Percentiles rank a stretch among this genome's conserved stretches.
phyloP scores from a whole-genome alignment of 1,284 basidiomycete genomes.

The Ustilago nuda region DNA sequence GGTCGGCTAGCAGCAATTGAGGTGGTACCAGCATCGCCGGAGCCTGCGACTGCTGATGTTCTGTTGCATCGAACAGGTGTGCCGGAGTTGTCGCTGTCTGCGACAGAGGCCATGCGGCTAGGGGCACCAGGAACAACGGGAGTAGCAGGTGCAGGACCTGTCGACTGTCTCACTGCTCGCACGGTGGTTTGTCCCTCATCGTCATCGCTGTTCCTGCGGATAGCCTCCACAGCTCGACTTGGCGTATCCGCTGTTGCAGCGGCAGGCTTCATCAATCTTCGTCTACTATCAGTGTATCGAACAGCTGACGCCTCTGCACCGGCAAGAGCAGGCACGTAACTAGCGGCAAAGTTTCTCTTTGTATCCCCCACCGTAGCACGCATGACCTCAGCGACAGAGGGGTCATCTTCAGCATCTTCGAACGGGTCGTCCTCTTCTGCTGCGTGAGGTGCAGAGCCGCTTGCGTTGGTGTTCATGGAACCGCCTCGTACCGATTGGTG shows the following conservation, averaged over 20 bases:
- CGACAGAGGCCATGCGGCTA: neutral
- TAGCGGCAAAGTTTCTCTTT: constrained; percentile 41
- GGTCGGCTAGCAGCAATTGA: constrained; percentile 5
- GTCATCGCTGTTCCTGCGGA: constrained; percentile 19
- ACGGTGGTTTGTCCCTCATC: constrained; percentile 16
- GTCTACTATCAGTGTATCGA: constrained; percentile 26
- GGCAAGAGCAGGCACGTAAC: constrained; percentile 41
- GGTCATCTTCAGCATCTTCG: constrained; percentile 58
- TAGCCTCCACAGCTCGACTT: neutral
- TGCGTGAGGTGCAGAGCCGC: constrained; percentile 4
- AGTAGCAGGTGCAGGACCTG: constrained; percentile 19
- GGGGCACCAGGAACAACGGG: constrained; percentile 29
- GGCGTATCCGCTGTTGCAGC: constrained; percentile 8
- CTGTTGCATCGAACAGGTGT: constrained; percentile 19
- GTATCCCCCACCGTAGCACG: constrained; percentile 32
- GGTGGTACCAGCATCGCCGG: constrained; percentile 1
- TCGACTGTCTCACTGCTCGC: constrained; percentile 29
- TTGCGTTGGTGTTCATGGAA: constrained; percentile 24
- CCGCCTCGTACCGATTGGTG: constrained; percentile 15
- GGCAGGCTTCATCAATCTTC: constrained; percentile 21
- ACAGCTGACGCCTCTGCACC: constrained; percentile 37
- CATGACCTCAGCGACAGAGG: constrained; percentile 13
- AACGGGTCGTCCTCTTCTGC: constrained; percentile 42
- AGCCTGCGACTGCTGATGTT: neutral
- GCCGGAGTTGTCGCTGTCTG: constrained; percentile 7